Conservation (phyloP, 2,329 filamentous ascomycete genomes). For the Didymella glomerata region DNA sequence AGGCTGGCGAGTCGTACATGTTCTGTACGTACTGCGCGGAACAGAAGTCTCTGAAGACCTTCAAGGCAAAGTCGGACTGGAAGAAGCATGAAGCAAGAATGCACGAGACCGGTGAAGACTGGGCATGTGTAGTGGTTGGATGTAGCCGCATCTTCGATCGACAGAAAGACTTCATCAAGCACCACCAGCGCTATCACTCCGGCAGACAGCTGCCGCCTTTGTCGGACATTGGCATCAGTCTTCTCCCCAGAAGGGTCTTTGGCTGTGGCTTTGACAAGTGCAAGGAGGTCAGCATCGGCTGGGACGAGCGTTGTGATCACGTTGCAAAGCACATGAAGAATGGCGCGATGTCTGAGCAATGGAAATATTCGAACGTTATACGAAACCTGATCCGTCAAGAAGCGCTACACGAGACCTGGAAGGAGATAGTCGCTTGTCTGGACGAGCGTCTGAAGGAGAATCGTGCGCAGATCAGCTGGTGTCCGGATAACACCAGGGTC, state of each 20-base stretch:
- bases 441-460: constrained; percentile 45
- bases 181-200: constrained; percentile 50
- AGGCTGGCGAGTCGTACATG: constrained; percentile 46
- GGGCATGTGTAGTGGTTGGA: constrained; percentile 47
- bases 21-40: constrained; percentile 52
- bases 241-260: constrained; percentile 47
- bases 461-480: constrained; percentile 51
- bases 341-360: constrained; percentile 45
- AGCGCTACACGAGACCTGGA: constrained; percentile 49
- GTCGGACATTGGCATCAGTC: constrained; percentile 47
- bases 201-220: constrained; percentile 46
- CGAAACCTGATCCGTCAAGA: constrained; percentile 51
- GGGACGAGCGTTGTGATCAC: constrained; percentile 52
- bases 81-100: constrained; percentile 52
- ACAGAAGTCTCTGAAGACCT: constrained; percentile 46
- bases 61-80: constrained; percentile 53
- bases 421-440: constrained; percentile 45
- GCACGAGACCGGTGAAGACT: constrained; percentile 52
- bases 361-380: constrained; percentile 52
- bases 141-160: constrained; percentile 50
- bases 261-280: constrained; percentile 52
- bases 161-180: constrained; percentile 50
- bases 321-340: constrained; percentile 53
- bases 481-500: constrained; percentile 47
- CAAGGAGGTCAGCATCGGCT: constrained; percentile 51